Conservation (phyloP, 768 basidiomycete species). For the Arthromyces matolae region DNA sequence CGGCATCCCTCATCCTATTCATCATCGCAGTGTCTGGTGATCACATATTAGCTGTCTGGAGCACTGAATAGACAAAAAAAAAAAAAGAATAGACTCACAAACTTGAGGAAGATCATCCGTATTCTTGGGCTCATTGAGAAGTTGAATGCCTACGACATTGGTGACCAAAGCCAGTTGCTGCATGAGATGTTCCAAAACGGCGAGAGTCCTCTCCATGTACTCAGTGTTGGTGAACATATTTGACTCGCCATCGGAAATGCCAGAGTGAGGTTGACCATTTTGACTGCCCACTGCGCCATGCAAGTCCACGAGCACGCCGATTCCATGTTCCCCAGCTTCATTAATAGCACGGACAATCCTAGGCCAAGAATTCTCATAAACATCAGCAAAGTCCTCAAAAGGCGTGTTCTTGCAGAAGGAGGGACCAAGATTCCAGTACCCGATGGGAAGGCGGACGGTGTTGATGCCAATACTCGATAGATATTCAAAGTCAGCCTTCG, state of each 20-base stretch:
- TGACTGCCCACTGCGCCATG: constrained; percentile 78
- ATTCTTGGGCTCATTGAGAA: constrained; percentile 58
- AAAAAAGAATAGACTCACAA: constrained; percentile 30
- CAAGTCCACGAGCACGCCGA: constrained; percentile 70
- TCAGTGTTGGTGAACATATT: constrained; percentile 41
- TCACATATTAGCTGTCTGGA: constrained; percentile 7
- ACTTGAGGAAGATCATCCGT: constrained; percentile 43
- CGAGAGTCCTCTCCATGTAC: constrained; percentile 50
- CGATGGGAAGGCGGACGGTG: constrained; percentile 60
- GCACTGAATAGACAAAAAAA: constrained; percentile 2
- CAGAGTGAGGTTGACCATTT: constrained; percentile 69
- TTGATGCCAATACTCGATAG: constrained; percentile 68
- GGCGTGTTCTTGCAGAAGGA: constrained; percentile 61
- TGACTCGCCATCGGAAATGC: constrained; percentile 50
- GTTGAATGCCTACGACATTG: constrained; percentile 58
- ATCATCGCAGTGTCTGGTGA: constrained; percentile 50
- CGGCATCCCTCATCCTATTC: constrained; percentile 35
- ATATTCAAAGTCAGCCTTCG: constrained; percentile 58
- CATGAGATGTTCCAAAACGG: constrained; percentile 45
- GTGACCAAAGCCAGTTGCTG: constrained; percentile 38
- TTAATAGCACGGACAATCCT: constrained; percentile 61
- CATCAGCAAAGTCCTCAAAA: constrained; percentile 47
- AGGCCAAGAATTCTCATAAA: constrained; percentile 66
- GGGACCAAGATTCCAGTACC: constrained; percentile 58
- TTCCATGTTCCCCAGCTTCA: constrained; percentile 50